A percentile compares a stretch with the other conserved stretches of the same genome.
Evolutionary conservation across 164 flowering plant genomes (phyloP).

Genomic region (Sedum album): DNA sequence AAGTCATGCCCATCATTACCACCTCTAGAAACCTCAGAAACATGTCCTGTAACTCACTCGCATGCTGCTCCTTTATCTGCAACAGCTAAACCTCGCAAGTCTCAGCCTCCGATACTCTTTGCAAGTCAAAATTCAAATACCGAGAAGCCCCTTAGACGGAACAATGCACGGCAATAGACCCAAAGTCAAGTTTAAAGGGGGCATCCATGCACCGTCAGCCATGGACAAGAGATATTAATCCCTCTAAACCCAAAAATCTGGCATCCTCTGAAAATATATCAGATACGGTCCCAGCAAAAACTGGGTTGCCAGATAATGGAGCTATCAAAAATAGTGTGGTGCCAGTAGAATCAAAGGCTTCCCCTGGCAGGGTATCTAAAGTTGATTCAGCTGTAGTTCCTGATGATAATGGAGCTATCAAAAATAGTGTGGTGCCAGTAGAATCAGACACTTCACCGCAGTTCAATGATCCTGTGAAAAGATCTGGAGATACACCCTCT

Average conservation of each 20-base stretch:
- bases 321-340: slow-evolving; percentile 80
- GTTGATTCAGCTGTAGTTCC: slow-evolving; percentile 30
- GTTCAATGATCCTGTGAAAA: slow-evolving; percentile 29
- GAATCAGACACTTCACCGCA: slow-evolving; percentile 28
- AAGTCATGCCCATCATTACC: slow-evolving; percentile 75
- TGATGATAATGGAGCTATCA: slow-evolving; percentile 51
- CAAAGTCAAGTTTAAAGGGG: slow-evolving; percentile 22
- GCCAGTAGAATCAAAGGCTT: slow-evolving; percentile 72
- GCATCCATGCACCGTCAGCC: slow-evolving; percentile 34
- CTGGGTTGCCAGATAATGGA: slow-evolving; percentile 48
- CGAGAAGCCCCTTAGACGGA: slow-evolving; percentile 34
- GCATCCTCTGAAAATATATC: slow-evolving; percentile 29
- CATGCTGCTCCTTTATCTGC: slow-evolving; percentile 29
- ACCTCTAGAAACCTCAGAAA: slow-evolving; percentile 31
- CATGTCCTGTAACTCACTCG: slow-evolving; percentile 33
- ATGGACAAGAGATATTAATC: slow-evolving; percentile 25
- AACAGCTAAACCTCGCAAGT: slow-evolving; percentile 27
- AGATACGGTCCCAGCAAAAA: slow-evolving; percentile 32
- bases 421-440: slow-evolving; percentile 55
- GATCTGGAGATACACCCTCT: slow-evolving; percentile 17
- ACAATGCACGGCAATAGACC: slow-evolving; percentile 17
- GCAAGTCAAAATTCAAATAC: slow-evolving; percentile 24
- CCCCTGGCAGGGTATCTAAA: slow-evolving; percentile 51
- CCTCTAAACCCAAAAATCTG: slow-evolving; percentile 29
- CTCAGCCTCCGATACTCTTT: slow-evolving; percentile 30